Evolutionary conservation across 2,329 filamentous ascomycete genomes (phyloP).

Genomic region (Conoideocrella luteorostrata): DNA sequence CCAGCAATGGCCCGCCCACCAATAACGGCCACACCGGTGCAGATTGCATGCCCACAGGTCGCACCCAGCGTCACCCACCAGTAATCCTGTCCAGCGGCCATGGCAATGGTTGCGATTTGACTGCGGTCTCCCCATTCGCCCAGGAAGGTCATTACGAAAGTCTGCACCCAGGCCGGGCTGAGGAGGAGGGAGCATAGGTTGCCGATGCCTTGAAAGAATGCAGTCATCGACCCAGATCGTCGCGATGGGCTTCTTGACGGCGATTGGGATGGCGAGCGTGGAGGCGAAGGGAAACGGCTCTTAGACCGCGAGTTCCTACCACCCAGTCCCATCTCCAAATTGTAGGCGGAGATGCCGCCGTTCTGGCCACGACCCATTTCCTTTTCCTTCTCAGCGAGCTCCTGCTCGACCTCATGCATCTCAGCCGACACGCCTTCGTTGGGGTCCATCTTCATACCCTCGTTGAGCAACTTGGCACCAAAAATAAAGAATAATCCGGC

Average conservation of each 20-base stretch:
- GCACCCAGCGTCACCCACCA: constrained; percentile 97
- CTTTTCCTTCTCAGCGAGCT: constrained; percentile 89
- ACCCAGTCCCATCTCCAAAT: constrained; percentile 72
- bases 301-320: constrained; percentile 64
- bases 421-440: constrained; percentile 92
- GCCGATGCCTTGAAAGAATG: constrained; percentile 57
- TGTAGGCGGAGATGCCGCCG: constrained; percentile 59
- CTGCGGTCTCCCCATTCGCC: constrained; percentile 97
- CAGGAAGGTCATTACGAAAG: constrained; percentile 97
- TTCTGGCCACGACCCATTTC: constrained; percentile 51
- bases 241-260: constrained; percentile 56
- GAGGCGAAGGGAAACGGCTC: constrained; percentile 71
- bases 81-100: constrained; percentile 97
- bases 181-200: constrained; percentile 85
- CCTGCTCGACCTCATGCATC: constrained; percentile 94
- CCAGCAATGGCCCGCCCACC: constrained; percentile 90
- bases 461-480: constrained; percentile 73
- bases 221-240: constrained; percentile 29
- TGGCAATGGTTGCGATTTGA: constrained; percentile 97
- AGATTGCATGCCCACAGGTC: constrained; percentile 77
- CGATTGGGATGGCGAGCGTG: constrained; percentile 73
- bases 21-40: constrained; percentile 85
- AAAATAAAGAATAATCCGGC: constrained; percentile 84
- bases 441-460: constrained; percentile 82
- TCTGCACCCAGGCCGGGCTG: constrained; percentile 97